Evolutionary conservation across 2,329 filamentous ascomycete genomes (phyloP).

Genomic region (Capronia coronata): DNA sequence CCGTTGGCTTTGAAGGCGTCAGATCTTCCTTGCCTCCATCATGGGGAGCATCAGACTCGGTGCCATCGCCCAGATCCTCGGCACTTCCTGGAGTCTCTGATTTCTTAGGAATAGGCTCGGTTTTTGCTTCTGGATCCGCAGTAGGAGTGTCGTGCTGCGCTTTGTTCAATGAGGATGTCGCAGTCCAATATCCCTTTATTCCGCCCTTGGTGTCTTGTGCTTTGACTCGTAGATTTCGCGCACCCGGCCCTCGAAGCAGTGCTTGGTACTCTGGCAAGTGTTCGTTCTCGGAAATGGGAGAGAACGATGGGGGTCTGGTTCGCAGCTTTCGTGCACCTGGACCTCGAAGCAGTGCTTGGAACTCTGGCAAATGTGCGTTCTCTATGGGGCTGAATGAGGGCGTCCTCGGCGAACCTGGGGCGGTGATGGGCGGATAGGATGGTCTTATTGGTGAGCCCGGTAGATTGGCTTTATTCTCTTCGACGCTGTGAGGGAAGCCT

Average conservation of each 20-base stretch:
- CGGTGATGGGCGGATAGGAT: background rate
- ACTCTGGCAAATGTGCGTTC: no score
- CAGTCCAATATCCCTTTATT: no score
- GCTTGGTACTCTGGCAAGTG: constrained; percentile 5
- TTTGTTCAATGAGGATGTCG: background rate
- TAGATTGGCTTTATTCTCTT: background rate
- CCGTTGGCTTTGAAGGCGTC: background rate
- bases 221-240: background rate
- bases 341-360: no score
- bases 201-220: background rate
- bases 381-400: no score
- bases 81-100: background rate
- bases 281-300: constrained; percentile 13
- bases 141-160: background rate
- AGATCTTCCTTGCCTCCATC: background rate
- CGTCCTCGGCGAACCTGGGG: background rate
- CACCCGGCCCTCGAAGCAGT: background rate
- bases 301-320: constrained; percentile 7
- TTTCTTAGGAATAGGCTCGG: background rate
- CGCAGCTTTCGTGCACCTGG: no score
- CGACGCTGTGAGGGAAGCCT: background rate
- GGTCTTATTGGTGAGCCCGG: background rate
- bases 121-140: background rate
- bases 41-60: background rate
- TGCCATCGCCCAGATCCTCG: no score